Evolutionary conservation across 1,139 yeast species (phyloP).

Genomic region (Saccharomyces hybrid): DNA sequence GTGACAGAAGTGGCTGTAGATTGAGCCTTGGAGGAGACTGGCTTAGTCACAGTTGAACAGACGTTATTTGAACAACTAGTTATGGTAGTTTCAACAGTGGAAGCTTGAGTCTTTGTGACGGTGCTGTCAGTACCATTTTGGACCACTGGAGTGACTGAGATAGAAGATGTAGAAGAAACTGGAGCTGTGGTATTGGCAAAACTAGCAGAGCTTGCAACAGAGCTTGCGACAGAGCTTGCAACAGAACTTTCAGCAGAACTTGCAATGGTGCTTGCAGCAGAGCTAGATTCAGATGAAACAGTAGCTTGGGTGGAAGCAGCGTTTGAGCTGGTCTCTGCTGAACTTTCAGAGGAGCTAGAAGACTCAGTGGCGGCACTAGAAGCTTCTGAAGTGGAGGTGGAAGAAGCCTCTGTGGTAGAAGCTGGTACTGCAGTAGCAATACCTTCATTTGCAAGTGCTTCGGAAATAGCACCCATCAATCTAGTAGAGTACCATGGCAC

Average conservation of each 20-base stretch:
- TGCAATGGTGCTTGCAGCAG: constrained; percentile 15
- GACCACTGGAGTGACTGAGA: constrained; percentile 34
- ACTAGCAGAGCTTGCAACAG: no score
- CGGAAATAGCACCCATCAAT: constrained; percentile 5
- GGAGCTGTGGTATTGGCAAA: constrained; percentile 6
- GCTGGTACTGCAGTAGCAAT: constrained; percentile 3
- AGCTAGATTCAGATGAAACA: constrained; percentile 34
- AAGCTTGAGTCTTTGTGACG: neutral
- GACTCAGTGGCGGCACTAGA: neutral
- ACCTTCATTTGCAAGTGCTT: constrained; percentile 4
- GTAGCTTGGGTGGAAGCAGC: constrained; percentile 31
- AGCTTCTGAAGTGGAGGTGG: neutral
- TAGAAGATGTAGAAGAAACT: constrained; percentile 23
- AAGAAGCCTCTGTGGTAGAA: neutral
- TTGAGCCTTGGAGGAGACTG: neutral
- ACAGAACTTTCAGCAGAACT: constrained; percentile 10
- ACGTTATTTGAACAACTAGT: neutral
- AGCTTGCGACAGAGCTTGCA: constrained; percentile 12
- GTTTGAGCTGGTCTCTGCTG: constrained; percentile 6
- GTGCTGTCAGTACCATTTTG: neutral
- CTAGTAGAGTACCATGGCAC: constrained; percentile 12
- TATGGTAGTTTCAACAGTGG: neutral
- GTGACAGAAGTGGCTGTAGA: constrained; percentile 1
- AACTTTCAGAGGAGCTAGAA: constrained; percentile 5
- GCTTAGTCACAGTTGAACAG: neutral